Conservation (phyloP, 345 rosid species). For the Eucalyptus marginata region DNA sequence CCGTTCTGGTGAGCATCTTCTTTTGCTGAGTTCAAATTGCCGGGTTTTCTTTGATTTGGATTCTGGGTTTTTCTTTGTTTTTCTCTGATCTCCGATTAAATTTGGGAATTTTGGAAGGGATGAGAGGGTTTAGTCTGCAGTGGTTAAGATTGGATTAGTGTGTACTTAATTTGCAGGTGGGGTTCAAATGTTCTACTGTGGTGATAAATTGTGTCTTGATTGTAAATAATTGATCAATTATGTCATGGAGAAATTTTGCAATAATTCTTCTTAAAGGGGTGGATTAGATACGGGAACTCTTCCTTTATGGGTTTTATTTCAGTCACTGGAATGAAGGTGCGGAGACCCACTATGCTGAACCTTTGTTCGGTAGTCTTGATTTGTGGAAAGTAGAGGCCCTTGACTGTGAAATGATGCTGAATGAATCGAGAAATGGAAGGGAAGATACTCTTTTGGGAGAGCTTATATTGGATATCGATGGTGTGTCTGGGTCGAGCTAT, state of each 20-base stretch:
- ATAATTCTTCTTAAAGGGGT: no score
- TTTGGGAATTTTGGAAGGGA: not conserved
- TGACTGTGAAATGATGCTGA: not conserved
- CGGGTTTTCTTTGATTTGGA: not conserved
- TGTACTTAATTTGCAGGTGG: not conserved
- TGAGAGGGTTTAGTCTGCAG: not conserved
- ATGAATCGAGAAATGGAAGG: not conserved
- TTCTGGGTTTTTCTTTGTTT: not conserved
- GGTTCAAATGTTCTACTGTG: not conserved
- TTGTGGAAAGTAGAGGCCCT: not conserved
- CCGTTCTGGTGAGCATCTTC: conserved; percentile 43
- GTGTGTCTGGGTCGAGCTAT: not conserved
- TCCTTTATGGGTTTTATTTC: no score
- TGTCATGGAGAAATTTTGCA: no score
- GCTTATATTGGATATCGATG: not conserved
- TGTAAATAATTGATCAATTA: not conserved
- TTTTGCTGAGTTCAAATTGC: not conserved
- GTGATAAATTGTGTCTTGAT: not conserved
- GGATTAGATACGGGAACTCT: no score
- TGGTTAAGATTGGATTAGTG: not conserved
- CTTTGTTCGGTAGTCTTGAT: not conserved
- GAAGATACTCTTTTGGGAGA: not conserved
- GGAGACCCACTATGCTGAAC: no score
- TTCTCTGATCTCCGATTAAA: not conserved
- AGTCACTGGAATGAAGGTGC: no score